Evolutionary conservation across 2,329 filamentous ascomycete genomes (phyloP).

Genomic region (Phialophora macrospora): DNA sequence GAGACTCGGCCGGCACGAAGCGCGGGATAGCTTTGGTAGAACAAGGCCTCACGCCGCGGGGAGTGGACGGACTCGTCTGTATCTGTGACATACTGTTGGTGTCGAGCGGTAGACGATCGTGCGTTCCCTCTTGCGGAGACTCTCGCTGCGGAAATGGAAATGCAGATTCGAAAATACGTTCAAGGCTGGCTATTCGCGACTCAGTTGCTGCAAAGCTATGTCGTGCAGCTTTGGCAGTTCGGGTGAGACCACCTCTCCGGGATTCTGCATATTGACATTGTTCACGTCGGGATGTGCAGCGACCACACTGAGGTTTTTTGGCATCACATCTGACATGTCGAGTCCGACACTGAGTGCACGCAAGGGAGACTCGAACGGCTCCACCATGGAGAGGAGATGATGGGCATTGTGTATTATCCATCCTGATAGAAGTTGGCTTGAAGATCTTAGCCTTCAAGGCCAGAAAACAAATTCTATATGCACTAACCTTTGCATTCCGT

Average conservation of each 20-base stretch:
- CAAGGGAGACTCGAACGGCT: constrained; percentile 18
- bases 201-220: constrained; percentile 36
- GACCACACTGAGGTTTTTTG: constrained; percentile 50
- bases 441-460: not conserved
- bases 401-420: not conserved
- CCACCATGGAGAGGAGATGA: not conserved
- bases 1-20: not conserved
- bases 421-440: not conserved
- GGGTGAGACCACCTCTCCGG: constrained; percentile 47
- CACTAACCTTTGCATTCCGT: not conserved
- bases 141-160: constrained; percentile 1
- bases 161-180: constrained; percentile 5
- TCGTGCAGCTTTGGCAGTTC: constrained; percentile 32
- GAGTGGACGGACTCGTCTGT: not conserved
- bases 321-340: constrained; percentile 56
- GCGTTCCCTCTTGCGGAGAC: not conserved
- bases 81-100: constrained; percentile 8
- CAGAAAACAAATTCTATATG: not conserved
- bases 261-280: constrained; percentile 57
- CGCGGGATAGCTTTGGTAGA: not conserved
- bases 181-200: constrained; percentile 6
- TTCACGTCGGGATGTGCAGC: constrained; percentile 51
- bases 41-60: not conserved
- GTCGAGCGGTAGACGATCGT: not conserved
- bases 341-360: constrained; percentile 45